phyloP scores from a whole-genome alignment of 495 filamentous ascomycete species.

The Chaetomidium leptoderma region DNA sequence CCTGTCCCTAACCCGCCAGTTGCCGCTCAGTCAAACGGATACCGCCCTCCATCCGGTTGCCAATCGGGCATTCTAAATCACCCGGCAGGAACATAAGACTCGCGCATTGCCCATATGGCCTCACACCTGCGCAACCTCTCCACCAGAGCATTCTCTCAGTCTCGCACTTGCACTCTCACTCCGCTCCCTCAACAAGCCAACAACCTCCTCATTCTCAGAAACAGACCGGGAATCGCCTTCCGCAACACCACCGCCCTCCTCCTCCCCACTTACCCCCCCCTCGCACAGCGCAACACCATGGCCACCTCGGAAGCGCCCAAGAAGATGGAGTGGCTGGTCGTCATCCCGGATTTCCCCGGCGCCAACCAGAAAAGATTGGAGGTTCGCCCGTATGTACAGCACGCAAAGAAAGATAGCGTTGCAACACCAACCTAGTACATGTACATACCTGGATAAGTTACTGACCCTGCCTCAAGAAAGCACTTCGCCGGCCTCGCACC shows the following conservation, averaged over 20 bases:
- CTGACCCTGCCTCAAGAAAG: constrained; percentile 44
- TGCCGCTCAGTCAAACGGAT: no score
- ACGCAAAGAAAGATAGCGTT: background rate
- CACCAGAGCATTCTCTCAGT: background rate
- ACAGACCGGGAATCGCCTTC: background rate
- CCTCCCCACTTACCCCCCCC: background rate
- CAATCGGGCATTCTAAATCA: constrained; percentile 6
- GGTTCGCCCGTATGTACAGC: constrained; percentile 65
- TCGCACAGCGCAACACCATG: constrained; percentile 34
- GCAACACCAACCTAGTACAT: no score
- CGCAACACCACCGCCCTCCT: background rate
- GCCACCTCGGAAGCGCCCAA: constrained; percentile 36
- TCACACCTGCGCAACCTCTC: constrained; percentile 7
- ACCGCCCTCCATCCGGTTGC: no score
- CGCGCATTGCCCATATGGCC: background rate
- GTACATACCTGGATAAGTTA: no score
- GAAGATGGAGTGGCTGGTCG: constrained; percentile 79
- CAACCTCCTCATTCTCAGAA: background rate
- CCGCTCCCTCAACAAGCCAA: background rate
- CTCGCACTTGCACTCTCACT: background rate
- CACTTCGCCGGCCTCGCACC: constrained; percentile 53
- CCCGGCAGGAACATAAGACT: constrained; percentile 3
- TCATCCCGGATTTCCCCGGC: constrained; percentile 71
- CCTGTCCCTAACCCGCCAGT: constrained; percentile 4
- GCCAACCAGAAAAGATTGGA: constrained; percentile 63